These are phyloP conservation scores for Quercus cerris DNA, from an alignment of 306 rosid genomes.

Conservation along the genomic window DNA sequence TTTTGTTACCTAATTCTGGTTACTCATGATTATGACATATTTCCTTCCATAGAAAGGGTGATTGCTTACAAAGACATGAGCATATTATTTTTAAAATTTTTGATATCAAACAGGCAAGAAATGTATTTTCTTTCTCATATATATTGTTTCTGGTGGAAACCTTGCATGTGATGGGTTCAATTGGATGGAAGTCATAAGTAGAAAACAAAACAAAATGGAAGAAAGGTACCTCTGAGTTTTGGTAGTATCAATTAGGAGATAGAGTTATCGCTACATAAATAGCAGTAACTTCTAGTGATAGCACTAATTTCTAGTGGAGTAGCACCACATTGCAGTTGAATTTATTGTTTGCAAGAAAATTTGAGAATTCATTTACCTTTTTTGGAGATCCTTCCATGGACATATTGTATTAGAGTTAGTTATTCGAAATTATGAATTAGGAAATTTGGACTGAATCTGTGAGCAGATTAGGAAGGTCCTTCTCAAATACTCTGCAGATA, in stretches of 20 bases:
- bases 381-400: background rate
- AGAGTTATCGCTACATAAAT: background rate
- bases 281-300: background rate
- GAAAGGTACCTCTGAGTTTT: conserved; percentile 2
- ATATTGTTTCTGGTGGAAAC: background rate
- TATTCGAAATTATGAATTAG: background rate
- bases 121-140: background rate
- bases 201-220: background rate
- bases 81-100: background rate
- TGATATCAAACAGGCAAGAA: background rate
- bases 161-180: background rate
- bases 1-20: background rate
- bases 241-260: background rate
- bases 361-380: background rate
- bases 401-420: background rate
- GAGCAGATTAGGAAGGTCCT: background rate
- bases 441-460: background rate
- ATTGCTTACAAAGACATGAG: background rate
- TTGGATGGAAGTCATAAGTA: background rate
- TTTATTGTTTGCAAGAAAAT: background rate
- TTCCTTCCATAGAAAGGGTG: background rate
- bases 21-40: background rate
- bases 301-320: background rate
- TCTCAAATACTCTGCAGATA: background rate
- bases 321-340: background rate